Percentiles rank a stretch among this genome's conserved stretches.
phyloP scores from a whole-genome alignment of 2,329 filamentous ascomycete genomes.

The Fusarium robinianum region DNA sequence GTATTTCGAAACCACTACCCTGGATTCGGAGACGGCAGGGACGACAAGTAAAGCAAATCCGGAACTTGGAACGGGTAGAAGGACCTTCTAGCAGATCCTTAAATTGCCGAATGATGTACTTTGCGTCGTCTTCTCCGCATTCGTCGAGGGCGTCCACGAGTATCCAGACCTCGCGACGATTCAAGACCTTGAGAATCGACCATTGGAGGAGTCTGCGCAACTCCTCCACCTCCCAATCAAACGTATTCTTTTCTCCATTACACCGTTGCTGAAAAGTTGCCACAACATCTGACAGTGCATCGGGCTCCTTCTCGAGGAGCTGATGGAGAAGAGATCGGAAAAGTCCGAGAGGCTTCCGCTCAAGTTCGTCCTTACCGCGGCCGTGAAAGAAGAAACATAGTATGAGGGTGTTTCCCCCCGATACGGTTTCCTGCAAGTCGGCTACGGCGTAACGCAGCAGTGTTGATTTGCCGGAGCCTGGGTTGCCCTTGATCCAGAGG shows the following conservation, averaged over 20 bases:
- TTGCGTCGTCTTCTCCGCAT: constrained; percentile 34
- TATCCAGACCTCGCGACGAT: constrained; percentile 28
- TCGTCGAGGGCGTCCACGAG: constrained; percentile 45
- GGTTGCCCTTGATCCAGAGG: too few relatives aligned
- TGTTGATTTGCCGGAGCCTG: too few relatives aligned
- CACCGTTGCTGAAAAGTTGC: constrained; percentile 18
- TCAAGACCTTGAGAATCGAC: constrained; percentile 27
- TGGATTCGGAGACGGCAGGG: constrained; percentile 36
- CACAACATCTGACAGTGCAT: constrained; percentile 25
- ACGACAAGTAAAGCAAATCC: constrained; percentile 40
- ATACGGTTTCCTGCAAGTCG: too few relatives aligned
- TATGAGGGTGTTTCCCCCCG: too few relatives aligned
- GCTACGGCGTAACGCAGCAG: too few relatives aligned
- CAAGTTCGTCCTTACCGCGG: too few relatives aligned
- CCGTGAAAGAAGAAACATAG: too few relatives aligned
- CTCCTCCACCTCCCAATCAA: constrained; percentile 36
- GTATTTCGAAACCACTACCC: constrained; percentile 34
- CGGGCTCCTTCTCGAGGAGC: too few relatives aligned
- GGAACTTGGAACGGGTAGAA: too few relatives aligned
- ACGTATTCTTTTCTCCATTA: constrained; percentile 29
- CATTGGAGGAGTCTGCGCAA: constrained; percentile 27
- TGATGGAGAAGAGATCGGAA: too few relatives aligned
- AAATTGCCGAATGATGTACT: constrained; percentile 25
- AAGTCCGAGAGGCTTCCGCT: too few relatives aligned
- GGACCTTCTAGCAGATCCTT: constrained; percentile 25